Base-by-base conservation (phyloP, 768 basidiomycete species). In the Podaxis pistillaris region DNA sequence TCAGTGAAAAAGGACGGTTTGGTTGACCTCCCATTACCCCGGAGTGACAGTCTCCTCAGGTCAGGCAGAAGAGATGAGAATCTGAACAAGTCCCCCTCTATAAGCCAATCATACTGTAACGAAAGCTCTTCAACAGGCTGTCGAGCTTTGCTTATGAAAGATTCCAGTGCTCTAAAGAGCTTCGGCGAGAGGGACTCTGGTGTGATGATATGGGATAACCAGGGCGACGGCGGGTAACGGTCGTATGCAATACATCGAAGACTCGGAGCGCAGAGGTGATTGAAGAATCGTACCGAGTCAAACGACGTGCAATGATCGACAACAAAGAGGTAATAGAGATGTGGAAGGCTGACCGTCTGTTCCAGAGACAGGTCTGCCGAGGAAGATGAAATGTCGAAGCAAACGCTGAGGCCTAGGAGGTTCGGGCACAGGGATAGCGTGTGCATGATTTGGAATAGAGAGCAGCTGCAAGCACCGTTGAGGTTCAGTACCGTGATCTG, bases 401-500 rank as follows among this genome's bases (percentile, higher is more conserved):
- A 58, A 36, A 55, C 17, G 4, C 54, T 38, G 8, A 40, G 54
- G 1, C 13, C n/a, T 19, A n/a, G 22, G 12, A 58, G 57, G 26
- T 58, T 58, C 8, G 26, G 17, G 33, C 57, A 58, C 28, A 33
- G 12, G 26, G 46, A 15, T 30, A 49, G 30, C 8, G 46, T 36
- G 4, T 24, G 4, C 41, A 49, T 58, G 46, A 58, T 22, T 30
- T 58, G 44, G 19, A n/a, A 58, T 9, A 47, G n/a, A 9, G 28
- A n/a, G 15, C 30, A 47, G 12, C 13, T 36, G 19, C n/a, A 38
- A 15, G 28, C 30, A 19, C 46, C 9, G n/a, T 7, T 19, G 6
- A 60, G 51, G 30, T 52, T 44, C 38, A 60, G 59, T 19, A 13
- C 40, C 9, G 59, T 60, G 12, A 53, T 7, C 26, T 46, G 50